phyloP scores from a whole-genome alignment of 2,329 filamentous ascomycete genomes.

The Coniochaeta sp. region DNA sequence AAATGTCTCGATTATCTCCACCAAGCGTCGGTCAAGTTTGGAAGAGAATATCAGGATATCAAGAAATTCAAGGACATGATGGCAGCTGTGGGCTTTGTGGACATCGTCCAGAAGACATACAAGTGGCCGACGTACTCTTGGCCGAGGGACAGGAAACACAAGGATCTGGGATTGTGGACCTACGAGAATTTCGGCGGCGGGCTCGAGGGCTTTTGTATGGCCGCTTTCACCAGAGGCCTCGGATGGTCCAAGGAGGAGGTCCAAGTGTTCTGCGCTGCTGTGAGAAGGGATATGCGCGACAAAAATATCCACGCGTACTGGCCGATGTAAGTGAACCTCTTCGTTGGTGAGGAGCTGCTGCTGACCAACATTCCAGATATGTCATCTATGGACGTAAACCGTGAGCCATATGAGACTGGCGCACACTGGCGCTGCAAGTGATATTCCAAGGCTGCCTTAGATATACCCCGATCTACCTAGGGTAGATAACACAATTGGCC shows the following conservation, averaged over 20 bases:
- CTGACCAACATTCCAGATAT: neutral
- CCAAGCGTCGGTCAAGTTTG: neutral
- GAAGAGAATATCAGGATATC: neutral
- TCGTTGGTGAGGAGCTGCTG: neutral
- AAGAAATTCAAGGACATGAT: slow-evolving; percentile 8
- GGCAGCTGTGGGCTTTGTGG: slow-evolving; percentile 11
- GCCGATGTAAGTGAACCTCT: neutral
- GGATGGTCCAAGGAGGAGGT: slow-evolving; percentile 17
- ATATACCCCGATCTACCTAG: neutral
- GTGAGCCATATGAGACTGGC: neutral
- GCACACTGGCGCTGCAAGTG: neutral
- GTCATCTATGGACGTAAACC: slow-evolving; percentile 1
- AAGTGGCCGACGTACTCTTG: slow-evolving; percentile 17
- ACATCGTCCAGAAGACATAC: slow-evolving; percentile 11
- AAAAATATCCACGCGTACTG: neutral
- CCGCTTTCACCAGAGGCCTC: slow-evolving; percentile 15
- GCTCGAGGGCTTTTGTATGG: slow-evolving; percentile 16
- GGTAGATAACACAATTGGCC: too few species aligned
- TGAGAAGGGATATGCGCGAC: neutral
- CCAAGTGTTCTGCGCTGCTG: slow-evolving; percentile 11
- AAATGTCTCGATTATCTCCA: neutral
- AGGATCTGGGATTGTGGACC: slow-evolving; percentile 11
- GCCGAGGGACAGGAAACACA: slow-evolving; percentile 14
- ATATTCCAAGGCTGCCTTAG: neutral
- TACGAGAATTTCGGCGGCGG: slow-evolving; percentile 11